These are phyloP conservation scores for Chondrostereum purpureum DNA, from an alignment of 1,284 basidiomycete genomes.

Conservation along the genomic window DNA sequence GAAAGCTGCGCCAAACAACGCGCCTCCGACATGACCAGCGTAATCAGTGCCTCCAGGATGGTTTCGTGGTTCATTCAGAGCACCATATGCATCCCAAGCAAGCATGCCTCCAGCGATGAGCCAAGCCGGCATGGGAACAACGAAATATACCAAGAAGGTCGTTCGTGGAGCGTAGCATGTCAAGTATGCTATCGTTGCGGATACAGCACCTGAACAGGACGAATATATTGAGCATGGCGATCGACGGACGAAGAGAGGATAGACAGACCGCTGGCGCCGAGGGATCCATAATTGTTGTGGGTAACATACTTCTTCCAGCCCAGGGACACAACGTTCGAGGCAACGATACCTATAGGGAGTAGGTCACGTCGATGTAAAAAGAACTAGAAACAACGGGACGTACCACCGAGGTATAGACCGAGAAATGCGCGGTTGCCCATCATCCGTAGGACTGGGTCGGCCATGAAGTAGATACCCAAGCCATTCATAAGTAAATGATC, in stretches of 20 bases:
- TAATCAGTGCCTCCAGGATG: conserved; percentile 44
- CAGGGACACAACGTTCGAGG: conserved; percentile 56
- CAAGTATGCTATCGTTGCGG: conserved; percentile 64
- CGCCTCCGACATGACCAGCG: conserved; percentile 76
- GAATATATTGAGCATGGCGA: background rate
- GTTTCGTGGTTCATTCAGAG: conserved; percentile 26
- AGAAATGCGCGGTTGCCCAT: conserved; percentile 72
- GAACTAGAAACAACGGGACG: conserved; percentile 14
- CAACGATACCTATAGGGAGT: conserved; percentile 47
- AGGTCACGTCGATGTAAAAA: conserved; percentile 1
- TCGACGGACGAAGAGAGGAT: background rate
- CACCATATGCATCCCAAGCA: conserved; percentile 60
- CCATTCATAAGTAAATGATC: conserved; percentile 75
- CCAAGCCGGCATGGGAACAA: conserved; percentile 85
- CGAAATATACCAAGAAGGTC: conserved; percentile 74
- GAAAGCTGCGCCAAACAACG: conserved; percentile 64
- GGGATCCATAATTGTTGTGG: conserved; percentile 40
- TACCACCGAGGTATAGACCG: conserved; percentile 71
- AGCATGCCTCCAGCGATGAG: conserved; percentile 70
- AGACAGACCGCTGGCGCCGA: conserved; percentile 69
- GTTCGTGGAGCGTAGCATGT: conserved; percentile 65
- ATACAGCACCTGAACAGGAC: conserved; percentile 60
- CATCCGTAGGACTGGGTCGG: conserved; percentile 58
- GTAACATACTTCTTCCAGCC: conserved; percentile 45
- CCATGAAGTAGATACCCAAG: conserved; percentile 77